Conservation (phyloP, 2,329 filamentous ascomycete genomes). For the Alternaria brassicae region DNA sequence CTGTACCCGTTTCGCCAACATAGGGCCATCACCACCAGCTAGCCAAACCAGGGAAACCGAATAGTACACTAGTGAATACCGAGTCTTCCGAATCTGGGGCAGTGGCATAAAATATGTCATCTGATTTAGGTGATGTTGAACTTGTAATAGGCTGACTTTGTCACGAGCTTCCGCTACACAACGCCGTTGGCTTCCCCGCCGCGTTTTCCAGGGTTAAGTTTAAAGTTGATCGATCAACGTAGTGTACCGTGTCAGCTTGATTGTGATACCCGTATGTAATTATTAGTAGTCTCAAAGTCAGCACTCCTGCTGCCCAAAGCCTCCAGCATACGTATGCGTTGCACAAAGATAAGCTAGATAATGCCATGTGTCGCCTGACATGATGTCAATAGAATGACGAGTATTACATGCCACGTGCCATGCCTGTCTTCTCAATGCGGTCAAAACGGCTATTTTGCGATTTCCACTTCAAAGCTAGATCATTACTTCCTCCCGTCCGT, state of each 20-base stretch:
- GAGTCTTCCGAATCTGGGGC: background rate
- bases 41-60: background rate
- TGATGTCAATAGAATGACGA: too few species aligned
- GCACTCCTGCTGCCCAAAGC: background rate
- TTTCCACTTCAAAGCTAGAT: background rate
- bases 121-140: background rate
- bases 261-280: background rate
- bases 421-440: background rate
- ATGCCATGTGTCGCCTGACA: background rate
- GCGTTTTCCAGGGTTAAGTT: background rate
- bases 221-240: too few species aligned
- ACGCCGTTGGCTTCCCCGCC: background rate
- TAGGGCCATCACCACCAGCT: background rate
- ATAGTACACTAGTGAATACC: background rate
- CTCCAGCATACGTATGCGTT: background rate
- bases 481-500: background rate
- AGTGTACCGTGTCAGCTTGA: background rate
- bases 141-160: background rate
- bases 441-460: background rate
- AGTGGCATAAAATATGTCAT: background rate
- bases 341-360: background rate
- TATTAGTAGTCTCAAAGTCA: too few species aligned
- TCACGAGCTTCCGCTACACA: background rate
- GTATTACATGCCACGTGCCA: background rate
- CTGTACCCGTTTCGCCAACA: background rate